Evolutionary conservation across 331 rosid genomes (phyloP).

Genomic region (Pyracantha coccinea): DNA sequence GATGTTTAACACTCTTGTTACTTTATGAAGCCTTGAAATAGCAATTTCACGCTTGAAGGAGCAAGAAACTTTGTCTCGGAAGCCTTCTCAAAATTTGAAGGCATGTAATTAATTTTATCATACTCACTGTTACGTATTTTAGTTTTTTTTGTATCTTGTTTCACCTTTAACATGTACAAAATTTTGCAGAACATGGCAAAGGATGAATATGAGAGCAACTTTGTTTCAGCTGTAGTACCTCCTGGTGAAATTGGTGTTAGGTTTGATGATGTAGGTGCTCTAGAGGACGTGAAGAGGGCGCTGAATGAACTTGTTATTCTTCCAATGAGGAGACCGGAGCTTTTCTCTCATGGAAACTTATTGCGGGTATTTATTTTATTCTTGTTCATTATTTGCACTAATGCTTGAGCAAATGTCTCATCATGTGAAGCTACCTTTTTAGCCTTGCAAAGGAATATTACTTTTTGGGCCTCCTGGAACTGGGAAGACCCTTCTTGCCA

Average conservation of each 20-base stretch:
- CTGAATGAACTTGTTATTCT: constrained; percentile 91
- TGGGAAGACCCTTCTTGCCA: constrained; percentile 96
- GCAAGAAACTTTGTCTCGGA: constrained; percentile 55
- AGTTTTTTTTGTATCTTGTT: constrained; percentile 1
- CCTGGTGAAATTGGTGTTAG: constrained; percentile 94
- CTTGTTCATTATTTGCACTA: constrained; percentile 15
- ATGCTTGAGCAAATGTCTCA: constrained; percentile 8
- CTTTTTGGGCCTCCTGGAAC: constrained; percentile 99
- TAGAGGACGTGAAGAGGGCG: constrained; percentile 89
- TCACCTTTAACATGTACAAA: constrained; percentile 15
- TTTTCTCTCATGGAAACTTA: constrained; percentile 85
- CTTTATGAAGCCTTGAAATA: constrained; percentile 64
- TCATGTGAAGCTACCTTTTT: constrained; percentile 14
- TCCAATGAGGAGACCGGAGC: constrained; percentile 95
- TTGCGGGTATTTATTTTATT: constrained; percentile 56
- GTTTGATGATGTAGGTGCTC: constrained; percentile 96
- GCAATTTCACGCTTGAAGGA: constrained; percentile 73
- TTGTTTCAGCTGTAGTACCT: constrained; percentile 86
- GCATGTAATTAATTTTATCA: constrained; percentile 26
- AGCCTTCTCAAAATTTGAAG: constrained; percentile 85
- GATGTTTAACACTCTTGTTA: constrained; percentile 19
- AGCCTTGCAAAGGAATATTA: constrained; percentile 97
- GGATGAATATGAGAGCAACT: constrained; percentile 92
- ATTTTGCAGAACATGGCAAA: constrained; percentile 75
- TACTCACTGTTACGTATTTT: neutral